These are phyloP conservation scores for Pochonia chlamydosporia DNA, from an alignment of 2,329 filamentous ascomycete species.

Conservation along the genomic window DNA sequence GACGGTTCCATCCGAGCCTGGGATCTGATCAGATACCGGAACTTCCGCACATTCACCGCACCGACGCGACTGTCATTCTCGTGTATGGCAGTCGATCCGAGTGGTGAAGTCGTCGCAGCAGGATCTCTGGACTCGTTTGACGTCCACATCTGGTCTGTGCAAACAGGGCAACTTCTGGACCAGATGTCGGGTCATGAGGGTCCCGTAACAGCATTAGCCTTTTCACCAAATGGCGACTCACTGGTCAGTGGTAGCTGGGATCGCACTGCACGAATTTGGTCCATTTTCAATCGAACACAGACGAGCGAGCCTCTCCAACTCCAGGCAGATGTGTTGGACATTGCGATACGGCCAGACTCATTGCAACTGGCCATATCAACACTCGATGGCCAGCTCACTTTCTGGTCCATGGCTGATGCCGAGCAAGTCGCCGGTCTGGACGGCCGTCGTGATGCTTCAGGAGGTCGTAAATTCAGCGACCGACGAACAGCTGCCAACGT, in stretches of 20 bases:
- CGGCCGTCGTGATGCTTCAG: conserved; percentile 85
- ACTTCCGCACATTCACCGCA: conserved; percentile 95
- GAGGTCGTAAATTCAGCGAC: conserved; percentile 82
- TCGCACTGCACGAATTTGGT: conserved; percentile 91
- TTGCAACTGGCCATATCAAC: conserved; percentile 88
- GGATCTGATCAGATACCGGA: conserved; percentile 93
- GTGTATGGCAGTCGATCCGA: conserved; percentile 92
- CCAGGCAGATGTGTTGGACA: conserved; percentile 81
- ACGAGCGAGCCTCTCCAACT: conserved; percentile 91
- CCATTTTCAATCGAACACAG: conserved; percentile 87
- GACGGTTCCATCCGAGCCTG: conserved; percentile 93
- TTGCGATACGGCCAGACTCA: conserved; percentile 85
- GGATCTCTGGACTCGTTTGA: conserved; percentile 95
- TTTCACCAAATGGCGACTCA: conserved; percentile 77
- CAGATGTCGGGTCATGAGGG: conserved; percentile 89
- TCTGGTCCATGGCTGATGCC: conserved; percentile 88
- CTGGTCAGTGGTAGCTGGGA: conserved; percentile 96
- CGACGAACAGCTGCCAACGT: conserved; percentile 87
- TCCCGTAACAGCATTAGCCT: conserved; percentile 81
- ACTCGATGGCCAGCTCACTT: conserved; percentile 86
- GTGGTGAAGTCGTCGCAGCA: conserved; percentile 91
- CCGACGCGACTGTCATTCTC: conserved; percentile 88
- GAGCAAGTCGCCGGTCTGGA: conserved; percentile 83
- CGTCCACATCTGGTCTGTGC: conserved; percentile 97
- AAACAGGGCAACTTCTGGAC: conserved; percentile 92